Evolutionary conservation across 202 grass and related monocot species (phyloP).

Genomic region (Panicum hallii): DNA sequence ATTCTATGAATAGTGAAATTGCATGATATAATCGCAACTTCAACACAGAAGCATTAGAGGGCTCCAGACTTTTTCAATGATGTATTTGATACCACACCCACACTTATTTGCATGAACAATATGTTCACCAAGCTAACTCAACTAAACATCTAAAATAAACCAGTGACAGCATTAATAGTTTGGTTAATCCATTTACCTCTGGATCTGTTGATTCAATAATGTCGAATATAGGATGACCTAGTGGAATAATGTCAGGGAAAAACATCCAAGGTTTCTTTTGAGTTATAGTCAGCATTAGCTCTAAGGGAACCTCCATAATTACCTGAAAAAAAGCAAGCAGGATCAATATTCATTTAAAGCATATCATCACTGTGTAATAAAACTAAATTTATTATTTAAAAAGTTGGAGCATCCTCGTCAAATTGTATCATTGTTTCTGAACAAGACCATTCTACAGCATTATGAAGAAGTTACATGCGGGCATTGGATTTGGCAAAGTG

Average conservation of each 20-base stretch:
- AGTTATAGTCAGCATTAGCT: conserved; percentile 92
- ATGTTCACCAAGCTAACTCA: not conserved
- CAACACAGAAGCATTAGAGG: not conserved
- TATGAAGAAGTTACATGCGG: not conserved
- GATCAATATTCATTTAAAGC: conserved; percentile 6
- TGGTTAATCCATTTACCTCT: conserved; percentile 70
- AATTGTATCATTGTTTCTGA: not conserved
- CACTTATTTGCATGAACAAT: not conserved
- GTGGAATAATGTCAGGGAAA: conserved; percentile 87
- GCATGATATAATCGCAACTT: conserved; percentile 1
- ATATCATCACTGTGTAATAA: not conserved
- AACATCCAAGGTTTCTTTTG: conserved; percentile 96
- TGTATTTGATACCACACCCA: not conserved
- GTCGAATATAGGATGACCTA: conserved; percentile 95
- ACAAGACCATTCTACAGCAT: not conserved
- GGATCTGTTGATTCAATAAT: conserved; percentile 93
- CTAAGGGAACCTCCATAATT: conserved; percentile 94
- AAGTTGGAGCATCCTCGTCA: not conserved
- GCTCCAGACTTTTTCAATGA: not conserved
- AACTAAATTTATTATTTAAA: conserved; percentile 21
- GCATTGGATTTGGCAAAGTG: not conserved
- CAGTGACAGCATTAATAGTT: not conserved
- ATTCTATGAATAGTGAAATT: not conserved
- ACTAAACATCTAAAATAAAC: conserved; percentile 5
- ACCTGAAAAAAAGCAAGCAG: conserved; percentile 52